phyloP scores from a whole-genome alignment of 352 stramenopile genomes.

The Achlya hypogyna region DNA sequence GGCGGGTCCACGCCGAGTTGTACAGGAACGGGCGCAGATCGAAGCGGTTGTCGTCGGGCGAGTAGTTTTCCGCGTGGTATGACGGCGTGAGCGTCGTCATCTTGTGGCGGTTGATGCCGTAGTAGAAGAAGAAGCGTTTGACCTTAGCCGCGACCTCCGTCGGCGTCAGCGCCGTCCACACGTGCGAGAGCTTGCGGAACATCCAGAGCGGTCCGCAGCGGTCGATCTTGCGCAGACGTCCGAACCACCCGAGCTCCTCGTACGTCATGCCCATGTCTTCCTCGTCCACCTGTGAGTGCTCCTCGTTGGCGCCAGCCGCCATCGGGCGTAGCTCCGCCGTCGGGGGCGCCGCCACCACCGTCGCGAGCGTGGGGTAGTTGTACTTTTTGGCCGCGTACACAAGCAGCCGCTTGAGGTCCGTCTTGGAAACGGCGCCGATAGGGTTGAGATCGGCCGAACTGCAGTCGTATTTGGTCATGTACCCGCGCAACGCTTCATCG shows the following conservation, averaged over 20 bases:
- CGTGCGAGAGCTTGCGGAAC: slow-evolving; percentile 78
- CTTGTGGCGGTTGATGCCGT: slow-evolving; percentile 98
- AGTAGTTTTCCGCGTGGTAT: slow-evolving; percentile 98
- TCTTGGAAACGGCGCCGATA: slow-evolving; percentile 94
- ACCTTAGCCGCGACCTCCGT: slow-evolving; percentile 76
- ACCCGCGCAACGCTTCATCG: slow-evolving; percentile 95
- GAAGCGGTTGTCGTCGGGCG: slow-evolving; percentile 98
- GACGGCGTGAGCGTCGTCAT: slow-evolving; percentile 98
- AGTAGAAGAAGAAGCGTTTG: slow-evolving; percentile 98
- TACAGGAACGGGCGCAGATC: slow-evolving; percentile 98
- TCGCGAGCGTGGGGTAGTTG: slow-evolving; percentile 83
- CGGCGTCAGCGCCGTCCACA: slow-evolving; percentile 84
- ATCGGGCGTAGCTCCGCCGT: slow-evolving; percentile 95
- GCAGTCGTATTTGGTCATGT: slow-evolving; percentile 99
- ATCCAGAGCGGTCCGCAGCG: slow-evolving; percentile 93
- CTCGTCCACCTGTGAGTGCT: slow-evolving; percentile 95
- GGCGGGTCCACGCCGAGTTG: slow-evolving; percentile 90
- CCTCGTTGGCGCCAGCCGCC: slow-evolving; percentile 37
- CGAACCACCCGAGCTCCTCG: slow-evolving; percentile 94
- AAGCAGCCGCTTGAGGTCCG: slow-evolving; percentile 96
- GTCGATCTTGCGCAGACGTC: slow-evolving; percentile 92
- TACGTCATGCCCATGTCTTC: slow-evolving; percentile 99
- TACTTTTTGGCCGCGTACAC: slow-evolving; percentile 86
- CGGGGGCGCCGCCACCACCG: slow-evolving; percentile 90
- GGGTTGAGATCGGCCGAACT: slow-evolving; percentile 97